phyloP scores from a whole-genome alignment of 257 asterid species.

The Solanum clarkiae region DNA sequence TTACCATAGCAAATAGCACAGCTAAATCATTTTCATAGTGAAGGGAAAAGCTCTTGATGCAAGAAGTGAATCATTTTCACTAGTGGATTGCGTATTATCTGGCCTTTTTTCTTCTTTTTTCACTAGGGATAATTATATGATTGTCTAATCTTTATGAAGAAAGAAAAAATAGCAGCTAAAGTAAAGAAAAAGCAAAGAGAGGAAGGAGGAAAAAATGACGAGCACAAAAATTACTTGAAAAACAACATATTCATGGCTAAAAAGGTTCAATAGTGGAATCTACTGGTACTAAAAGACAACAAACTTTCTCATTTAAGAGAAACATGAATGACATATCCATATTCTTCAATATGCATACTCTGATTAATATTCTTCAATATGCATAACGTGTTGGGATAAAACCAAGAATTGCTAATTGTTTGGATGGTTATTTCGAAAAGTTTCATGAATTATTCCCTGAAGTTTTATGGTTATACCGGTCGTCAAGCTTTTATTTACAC shows the following conservation, averaged over 20 bases:
- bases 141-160: not conserved
- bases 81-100: not conserved
- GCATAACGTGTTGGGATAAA: too few species aligned
- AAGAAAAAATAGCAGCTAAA: not conserved
- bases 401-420: too few species aligned
- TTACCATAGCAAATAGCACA: not conserved
- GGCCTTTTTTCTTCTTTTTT: not conserved
- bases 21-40: not conserved
- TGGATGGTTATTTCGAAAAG: not conserved
- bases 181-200: not conserved
- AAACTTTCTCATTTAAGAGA: not conserved
- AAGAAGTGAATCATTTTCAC: too few species aligned
- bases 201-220: not conserved
- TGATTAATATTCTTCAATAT: too few species aligned
- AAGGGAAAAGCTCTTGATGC: not conserved
- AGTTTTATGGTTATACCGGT: not conserved
- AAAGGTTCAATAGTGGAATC: not conserved
- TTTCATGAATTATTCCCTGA: not conserved
- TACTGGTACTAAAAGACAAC: not conserved
- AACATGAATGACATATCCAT: not conserved
- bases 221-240: not conserved
- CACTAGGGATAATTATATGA: not conserved
- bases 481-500: not conserved
- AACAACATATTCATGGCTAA: not conserved
- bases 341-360: slow-evolving; percentile 36